Percentiles rank a stretch among this genome's conserved stretches.
phyloP scores from a whole-genome alignment of 257 asterid species.

The Haberlea rhodopensis region DNA sequence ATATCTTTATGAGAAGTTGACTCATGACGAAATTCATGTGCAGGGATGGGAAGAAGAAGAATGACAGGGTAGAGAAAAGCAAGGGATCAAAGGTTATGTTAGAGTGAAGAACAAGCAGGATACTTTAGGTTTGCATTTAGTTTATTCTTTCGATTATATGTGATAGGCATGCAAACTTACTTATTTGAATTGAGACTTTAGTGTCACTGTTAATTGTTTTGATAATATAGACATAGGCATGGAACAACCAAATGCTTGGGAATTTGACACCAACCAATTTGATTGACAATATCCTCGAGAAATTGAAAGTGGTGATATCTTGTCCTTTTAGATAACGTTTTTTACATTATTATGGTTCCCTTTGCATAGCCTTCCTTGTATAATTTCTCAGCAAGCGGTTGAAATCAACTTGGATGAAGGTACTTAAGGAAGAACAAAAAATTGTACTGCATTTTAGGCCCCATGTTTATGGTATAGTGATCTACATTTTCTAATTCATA shows the following conservation, averaged over 20 bases:
- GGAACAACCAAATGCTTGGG: constrained; percentile 85
- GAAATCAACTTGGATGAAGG: constrained; percentile 57
- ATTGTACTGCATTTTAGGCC: constrained; percentile 18
- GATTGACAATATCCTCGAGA: constrained; percentile 90
- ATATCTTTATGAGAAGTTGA: no score
- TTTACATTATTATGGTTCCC: neutral
- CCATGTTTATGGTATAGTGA: constrained; percentile 14
- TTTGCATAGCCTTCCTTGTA: constrained; percentile 9
- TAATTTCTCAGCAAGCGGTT: constrained; percentile 57
- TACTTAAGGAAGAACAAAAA: constrained; percentile 24
- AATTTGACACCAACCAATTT: constrained; percentile 91
- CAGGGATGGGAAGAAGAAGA: constrained; percentile 99
- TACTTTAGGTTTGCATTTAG: constrained; percentile 51
- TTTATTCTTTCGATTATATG: neutral
- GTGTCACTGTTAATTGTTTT: no score
- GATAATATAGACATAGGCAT: constrained; percentile 67
- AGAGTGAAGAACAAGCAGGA: constrained; percentile 91
- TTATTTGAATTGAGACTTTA: neutral
- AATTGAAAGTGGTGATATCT: constrained; percentile 72
- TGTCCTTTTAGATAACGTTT: neutral
- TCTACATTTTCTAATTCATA: constrained; percentile 15
- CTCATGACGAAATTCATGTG: constrained; percentile 6
- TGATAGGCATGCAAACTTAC: neutral
- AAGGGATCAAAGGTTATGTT: constrained; percentile 93
- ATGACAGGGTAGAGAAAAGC: constrained; percentile 93